Evolutionary conservation across 2,329 filamentous ascomycete genomes (phyloP).

Genomic region (Onygena corvina): DNA sequence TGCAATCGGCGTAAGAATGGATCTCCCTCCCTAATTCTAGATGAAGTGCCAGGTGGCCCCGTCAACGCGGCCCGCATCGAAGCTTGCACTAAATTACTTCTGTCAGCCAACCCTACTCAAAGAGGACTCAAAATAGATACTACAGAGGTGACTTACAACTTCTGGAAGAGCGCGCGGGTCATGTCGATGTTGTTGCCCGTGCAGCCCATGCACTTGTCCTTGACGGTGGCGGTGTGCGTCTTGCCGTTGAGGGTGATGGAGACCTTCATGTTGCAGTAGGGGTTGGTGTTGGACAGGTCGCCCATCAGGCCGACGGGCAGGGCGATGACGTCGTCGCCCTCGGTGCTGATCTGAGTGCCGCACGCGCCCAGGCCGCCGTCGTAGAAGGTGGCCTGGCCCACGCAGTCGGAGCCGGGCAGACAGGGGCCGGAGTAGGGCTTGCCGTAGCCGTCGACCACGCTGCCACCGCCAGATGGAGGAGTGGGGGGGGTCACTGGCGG

Average conservation of each 20-base stretch:
- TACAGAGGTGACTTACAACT: constrained; percentile 13
- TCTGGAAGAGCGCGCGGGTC: constrained; percentile 28
- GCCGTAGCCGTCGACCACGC: too few relatives aligned
- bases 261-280: constrained; percentile 57
- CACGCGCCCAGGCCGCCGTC: constrained; percentile 56
- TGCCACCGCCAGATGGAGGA: constrained; percentile 13
- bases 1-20: too few relatives aligned
- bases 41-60: too few relatives aligned
- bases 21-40: too few relatives aligned
- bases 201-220: constrained; percentile 69
- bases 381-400: constrained; percentile 66
- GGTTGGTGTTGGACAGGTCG: constrained; percentile 51
- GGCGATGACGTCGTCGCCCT: constrained; percentile 53
- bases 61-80: too few relatives aligned
- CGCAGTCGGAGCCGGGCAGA: constrained; percentile 21
- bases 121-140: background rate
- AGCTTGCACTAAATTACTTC: too few relatives aligned
- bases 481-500: constrained; percentile 3
- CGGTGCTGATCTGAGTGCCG: constrained; percentile 49
- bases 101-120: too few relatives aligned
- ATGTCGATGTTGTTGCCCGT: constrained; percentile 21
- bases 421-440: constrained; percentile 19
- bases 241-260: constrained; percentile 51
- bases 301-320: constrained; percentile 56
- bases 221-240: constrained; percentile 46